Evolutionary conservation across 305 asterid species (phyloP), one percentile per base, ranked within the genome.

Genomic region (Fraxinus albicans): DNA sequence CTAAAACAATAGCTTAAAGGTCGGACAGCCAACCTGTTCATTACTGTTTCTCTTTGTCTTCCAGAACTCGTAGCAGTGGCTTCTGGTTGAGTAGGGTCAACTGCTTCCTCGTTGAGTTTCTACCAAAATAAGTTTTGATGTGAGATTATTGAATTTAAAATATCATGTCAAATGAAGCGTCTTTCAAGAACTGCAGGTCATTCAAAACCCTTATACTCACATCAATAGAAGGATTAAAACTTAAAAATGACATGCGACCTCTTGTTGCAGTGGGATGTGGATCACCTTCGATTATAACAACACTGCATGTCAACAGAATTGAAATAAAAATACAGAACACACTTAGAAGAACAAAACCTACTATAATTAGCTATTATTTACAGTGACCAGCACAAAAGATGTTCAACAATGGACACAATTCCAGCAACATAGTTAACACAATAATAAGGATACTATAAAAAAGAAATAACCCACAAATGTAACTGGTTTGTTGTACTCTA

Each of bases 191-290:
- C 83, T 42, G 12, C 73, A 85, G 78, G 84, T 80, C 85, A 72
- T 29, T 84, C 76, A 78, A 27, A 77, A 78, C 81, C 80, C 50
- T 84, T 79, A 50, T 84, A 92, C 99, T 96, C 92, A 96, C 99
- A 90, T 94, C 98, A 87, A 96, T 85, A 80, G 95, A 86, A 83
- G 99, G 98, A 87, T 94, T 94, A 82, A 96, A 96, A 87, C 90
- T 92, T 90, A 87, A 89, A 89, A 94, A 96, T 50, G 99, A 96
- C 95, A 94, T 93, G 79, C 99, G 94, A 23, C 98, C 98, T 86
- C 90, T 90, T 79, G 84, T 77, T 31, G 91, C 91, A 84, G 90
- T 96, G 19, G 99, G 98, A 77, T 85, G 93, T 36, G 99, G 98
- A 87, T 96, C 94, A 23, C 98, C 97, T 90, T 94, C 98, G 86